Conservation (phyloP, 306 rosid genomes). For the Prunus armeniaca region DNA sequence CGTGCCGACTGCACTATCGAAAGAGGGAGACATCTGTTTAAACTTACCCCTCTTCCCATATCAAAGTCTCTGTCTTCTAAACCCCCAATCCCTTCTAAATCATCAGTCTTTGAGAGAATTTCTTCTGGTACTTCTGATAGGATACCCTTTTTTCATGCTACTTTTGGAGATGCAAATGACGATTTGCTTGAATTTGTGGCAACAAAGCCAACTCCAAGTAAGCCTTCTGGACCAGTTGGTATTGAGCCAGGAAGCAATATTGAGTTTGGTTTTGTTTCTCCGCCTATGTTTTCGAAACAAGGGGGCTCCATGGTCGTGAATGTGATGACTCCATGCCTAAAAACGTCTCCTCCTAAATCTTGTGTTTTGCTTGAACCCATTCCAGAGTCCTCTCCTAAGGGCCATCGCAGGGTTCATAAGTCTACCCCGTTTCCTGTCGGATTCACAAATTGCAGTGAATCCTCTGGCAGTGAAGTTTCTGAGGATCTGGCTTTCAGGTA, state of each 20-base stretch:
- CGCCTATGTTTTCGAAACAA: constrained; percentile 28
- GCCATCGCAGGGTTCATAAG: constrained; percentile 35
- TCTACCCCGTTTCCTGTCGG: constrained; percentile 87
- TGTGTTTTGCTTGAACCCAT: constrained; percentile 86
- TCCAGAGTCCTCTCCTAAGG: constrained; percentile 43
- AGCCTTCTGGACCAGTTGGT: constrained; percentile 41
- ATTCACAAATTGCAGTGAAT: constrained; percentile 36
- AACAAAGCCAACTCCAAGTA: constrained; percentile 36
- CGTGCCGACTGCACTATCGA: constrained; percentile 74
- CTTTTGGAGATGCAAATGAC: constrained; percentile 30
- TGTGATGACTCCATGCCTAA: constrained; percentile 69
- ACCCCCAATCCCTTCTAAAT: constrained; percentile 37
- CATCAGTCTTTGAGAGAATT: constrained; percentile 39
- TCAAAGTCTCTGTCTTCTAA: constrained; percentile 64
- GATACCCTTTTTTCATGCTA: constrained; percentile 22
- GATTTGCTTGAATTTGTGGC: constrained; percentile 30
- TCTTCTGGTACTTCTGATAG: constrained; percentile 27
- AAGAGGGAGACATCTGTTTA: constrained; percentile 77
- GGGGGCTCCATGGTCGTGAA: constrained; percentile 49
- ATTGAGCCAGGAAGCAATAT: constrained; percentile 27
- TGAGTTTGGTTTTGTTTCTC: constrained; percentile 38
- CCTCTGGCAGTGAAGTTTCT: constrained; percentile 44
- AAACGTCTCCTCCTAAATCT: constrained; percentile 86
- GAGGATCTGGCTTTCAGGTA: constrained; percentile 52
- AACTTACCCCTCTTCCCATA: constrained; percentile 90